phyloP scores from a whole-genome alignment of 2,329 filamentous ascomycete genomes.

The Lachnellula suecica region DNA sequence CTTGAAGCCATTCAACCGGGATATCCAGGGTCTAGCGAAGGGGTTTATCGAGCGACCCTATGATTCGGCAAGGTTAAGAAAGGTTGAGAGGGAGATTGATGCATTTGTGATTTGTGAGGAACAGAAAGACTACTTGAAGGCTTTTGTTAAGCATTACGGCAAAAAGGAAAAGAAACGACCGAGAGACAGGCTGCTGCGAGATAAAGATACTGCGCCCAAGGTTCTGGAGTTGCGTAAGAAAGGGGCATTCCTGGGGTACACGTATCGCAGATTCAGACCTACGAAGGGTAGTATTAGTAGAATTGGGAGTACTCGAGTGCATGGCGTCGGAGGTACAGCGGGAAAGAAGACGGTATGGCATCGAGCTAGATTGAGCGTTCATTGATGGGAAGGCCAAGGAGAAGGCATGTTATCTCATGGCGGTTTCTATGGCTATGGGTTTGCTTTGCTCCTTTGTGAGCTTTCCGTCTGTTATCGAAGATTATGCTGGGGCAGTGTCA shows the following conservation, averaged over 20 bases:
- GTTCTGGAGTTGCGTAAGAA: constrained; percentile 81
- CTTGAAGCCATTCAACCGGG: constrained; percentile 32
- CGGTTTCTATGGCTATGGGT: background rate
- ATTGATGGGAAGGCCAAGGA: constrained; percentile 16
- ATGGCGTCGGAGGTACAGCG: constrained; percentile 1
- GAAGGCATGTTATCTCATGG: background rate
- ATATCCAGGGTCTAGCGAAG: constrained; percentile 33
- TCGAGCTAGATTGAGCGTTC: constrained; percentile 31
- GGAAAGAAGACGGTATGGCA: constrained; percentile 28
- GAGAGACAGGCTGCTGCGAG: constrained; percentile 81
- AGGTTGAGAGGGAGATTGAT: constrained; percentile 35
- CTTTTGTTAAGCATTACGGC: constrained; percentile 33
- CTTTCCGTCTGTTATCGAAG: background rate
- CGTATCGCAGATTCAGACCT: constrained; percentile 61
- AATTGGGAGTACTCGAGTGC: constrained; percentile 4
- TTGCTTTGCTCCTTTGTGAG: background rate
- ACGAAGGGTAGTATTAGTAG: constrained; percentile 9
- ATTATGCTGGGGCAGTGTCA: constrained; percentile 6
- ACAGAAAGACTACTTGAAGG: constrained; percentile 34
- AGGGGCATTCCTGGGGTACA: constrained; percentile 87
- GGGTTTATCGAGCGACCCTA: constrained; percentile 32
- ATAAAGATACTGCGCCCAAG: constrained; percentile 61
- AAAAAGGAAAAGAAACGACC: constrained; percentile 72
- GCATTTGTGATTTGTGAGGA: constrained; percentile 29
- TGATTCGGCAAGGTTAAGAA: constrained; percentile 29